Base-by-base conservation (phyloP, 2,329 filamentous ascomycete species). In the Fusarium sp. region DNA sequence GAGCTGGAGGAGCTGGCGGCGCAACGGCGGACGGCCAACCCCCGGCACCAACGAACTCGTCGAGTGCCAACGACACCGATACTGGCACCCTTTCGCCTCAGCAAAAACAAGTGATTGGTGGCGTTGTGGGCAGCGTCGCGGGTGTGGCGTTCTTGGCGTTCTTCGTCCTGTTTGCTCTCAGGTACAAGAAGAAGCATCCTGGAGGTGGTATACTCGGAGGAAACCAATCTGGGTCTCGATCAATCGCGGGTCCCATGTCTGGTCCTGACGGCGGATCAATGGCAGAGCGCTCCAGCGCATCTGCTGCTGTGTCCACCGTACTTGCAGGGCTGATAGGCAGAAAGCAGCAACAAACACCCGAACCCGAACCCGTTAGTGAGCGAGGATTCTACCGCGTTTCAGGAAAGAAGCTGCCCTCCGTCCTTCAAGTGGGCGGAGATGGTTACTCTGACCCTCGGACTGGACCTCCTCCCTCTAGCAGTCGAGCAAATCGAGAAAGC, bases 361-460 rank as follows among this genome's bases (percentile, higher is more conserved):
- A 68, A 51, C 75, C 74, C 18, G 76, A 77, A 44, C 81, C 81
- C 38, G 78, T 76, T 25, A 83, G 81, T 29, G 88, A 91, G 74
- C 82, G 83, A 65, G 87, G 88, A 1, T 92, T 92, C 76, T 87
- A 90, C 67, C 86, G 88, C 30, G 86, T 92, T 4, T 90, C 89
- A 8, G 90, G 90, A 65, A 85, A 85, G 73, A 91, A 91, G 74
- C 77, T 92, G 60, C 86, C 87, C 6, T 88, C 90, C 4, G 89
- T 91, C 12, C 79, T 91, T 40, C 83, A 88, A 62, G 83, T 82
- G 48, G 89, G 89, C 16, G 89, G 89, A 8, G 89, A 91, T 74
- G 89, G 89, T 3, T 91, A 88, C 77, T 84, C 84, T 22, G 87
- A 88, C 62, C 84, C 63, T 45, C 63, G 63, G 6, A 48, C 48